Conservation (phyloP, 176 grass and related monocot genomes). For the Secale cereale region DNA sequence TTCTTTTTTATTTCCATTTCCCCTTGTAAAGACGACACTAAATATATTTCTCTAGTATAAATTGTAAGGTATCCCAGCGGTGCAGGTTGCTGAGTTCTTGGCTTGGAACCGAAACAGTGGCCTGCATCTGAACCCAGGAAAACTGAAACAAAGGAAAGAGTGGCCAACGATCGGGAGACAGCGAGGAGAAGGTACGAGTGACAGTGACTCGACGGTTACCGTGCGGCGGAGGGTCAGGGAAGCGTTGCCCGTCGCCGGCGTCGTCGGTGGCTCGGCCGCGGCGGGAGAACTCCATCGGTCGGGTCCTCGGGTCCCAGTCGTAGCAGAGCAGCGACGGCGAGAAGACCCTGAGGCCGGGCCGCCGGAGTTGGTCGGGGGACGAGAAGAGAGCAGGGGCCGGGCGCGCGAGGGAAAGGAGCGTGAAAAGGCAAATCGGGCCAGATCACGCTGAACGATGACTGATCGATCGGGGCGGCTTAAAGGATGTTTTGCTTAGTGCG, state of each 20-base stretch:
- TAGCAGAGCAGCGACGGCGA: background rate
- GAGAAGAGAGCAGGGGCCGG: background rate
- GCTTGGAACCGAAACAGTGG: background rate
- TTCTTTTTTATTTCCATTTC: too few relatives aligned
- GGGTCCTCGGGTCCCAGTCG: background rate
- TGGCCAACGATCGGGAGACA: background rate
- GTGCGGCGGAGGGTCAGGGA: constrained; percentile 15
- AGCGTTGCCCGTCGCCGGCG: background rate
- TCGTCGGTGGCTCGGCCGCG: background rate
- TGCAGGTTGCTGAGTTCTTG: background rate
- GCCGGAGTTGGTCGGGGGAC: background rate
- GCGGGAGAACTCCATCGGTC: constrained; percentile 29
- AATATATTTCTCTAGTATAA: background rate
- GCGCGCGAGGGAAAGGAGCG: background rate
- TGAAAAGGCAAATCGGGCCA: too few relatives aligned
- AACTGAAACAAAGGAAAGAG: background rate
- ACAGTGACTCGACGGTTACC: background rate
- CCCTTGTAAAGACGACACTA: too few relatives aligned
- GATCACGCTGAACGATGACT: too few relatives aligned
- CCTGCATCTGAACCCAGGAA: background rate
- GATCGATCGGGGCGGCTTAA: too few relatives aligned
- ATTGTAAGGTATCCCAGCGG: background rate
- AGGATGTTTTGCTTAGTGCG: background rate
- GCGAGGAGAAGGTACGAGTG: background rate
- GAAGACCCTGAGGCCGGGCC: background rate